These are phyloP conservation scores for Parafenestella ontariensis DNA, from an alignment of 2,329 filamentous ascomycete genomes.

Conservation along the genomic window DNA sequence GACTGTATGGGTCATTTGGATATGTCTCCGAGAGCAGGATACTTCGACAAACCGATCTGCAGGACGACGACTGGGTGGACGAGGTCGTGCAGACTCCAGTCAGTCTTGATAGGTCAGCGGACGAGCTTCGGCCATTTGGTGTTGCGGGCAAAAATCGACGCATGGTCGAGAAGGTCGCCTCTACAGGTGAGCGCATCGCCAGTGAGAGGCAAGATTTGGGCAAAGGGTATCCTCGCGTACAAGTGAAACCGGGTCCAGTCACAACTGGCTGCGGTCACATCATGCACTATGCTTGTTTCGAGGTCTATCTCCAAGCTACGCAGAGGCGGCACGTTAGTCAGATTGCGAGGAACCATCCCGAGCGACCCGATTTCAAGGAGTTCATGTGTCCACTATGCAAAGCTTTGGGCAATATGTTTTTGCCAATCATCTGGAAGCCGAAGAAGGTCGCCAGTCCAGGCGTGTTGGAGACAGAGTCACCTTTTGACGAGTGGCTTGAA, in stretches of 20 bases:
- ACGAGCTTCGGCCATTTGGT: constrained; percentile 85
- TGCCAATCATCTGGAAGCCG: constrained; percentile 94
- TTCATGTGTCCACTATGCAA: constrained; percentile 98
- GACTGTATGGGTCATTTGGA: constrained; percentile 91
- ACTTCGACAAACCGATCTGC: constrained; percentile 82
- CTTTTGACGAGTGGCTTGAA: constrained; percentile 74
- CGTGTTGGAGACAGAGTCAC: constrained; percentile 64
- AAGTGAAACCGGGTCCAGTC: constrained; percentile 76
- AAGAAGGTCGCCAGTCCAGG: constrained; percentile 85
- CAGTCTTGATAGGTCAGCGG: constrained; percentile 85
- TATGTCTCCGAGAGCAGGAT: constrained; percentile 86
- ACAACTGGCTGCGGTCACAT: constrained; percentile 95
- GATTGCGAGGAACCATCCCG: constrained; percentile 92
- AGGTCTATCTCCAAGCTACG: constrained; percentile 86
- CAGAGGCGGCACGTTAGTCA: constrained; percentile 85
- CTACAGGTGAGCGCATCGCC: constrained; percentile 72
- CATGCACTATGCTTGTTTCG: constrained; percentile 97
- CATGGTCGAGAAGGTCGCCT: constrained; percentile 76
- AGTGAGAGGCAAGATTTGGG: constrained; percentile 83
- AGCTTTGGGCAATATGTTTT: constrained; percentile 90
- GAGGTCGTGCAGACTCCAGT: constrained; percentile 81
- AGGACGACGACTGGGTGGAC: constrained; percentile 81
- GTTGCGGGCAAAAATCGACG: constrained; percentile 86
- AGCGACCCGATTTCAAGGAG: constrained; percentile 78
- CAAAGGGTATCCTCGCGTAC: constrained; percentile 80